Evolutionary conservation across 2,329 filamentous ascomycete genomes (phyloP).

Genomic region (Fusarium sp.): DNA sequence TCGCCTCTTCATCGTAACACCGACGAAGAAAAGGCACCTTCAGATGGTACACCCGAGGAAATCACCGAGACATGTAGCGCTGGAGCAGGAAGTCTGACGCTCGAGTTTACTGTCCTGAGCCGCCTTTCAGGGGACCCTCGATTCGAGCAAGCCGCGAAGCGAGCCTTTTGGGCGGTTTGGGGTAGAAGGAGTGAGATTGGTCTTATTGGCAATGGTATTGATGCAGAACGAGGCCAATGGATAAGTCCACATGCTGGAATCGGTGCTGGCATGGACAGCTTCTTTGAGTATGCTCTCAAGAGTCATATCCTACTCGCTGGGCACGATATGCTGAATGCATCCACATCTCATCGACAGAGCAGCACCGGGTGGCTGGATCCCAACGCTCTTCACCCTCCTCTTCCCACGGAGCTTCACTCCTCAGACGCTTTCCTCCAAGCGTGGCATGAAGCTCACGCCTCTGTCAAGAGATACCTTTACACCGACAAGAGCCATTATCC

Average conservation of each 20-base stretch:
- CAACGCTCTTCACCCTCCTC: constrained; percentile 68
- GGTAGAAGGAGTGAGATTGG: constrained; percentile 84
- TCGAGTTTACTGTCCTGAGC: constrained; percentile 93
- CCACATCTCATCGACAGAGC: constrained; percentile 53
- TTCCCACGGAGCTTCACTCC: constrained; percentile 74
- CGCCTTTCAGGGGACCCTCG: constrained; percentile 84
- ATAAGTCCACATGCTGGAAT: constrained; percentile 91
- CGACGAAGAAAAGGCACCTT: constrained; percentile 34
- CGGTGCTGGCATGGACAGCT: constrained; percentile 95
- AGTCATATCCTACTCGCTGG: constrained; percentile 91
- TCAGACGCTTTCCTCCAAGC: constrained; percentile 82
- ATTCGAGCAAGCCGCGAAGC: constrained; percentile 91
- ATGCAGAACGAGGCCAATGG: constrained; percentile 92
- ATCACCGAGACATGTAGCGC: constrained; percentile 97
- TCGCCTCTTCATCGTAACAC: constrained; percentile 77
- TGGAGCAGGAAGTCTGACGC: constrained; percentile 92
- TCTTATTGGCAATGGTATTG: constrained; percentile 90
- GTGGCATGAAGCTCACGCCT: constrained; percentile 87
- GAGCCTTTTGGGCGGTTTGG: constrained; percentile 99
- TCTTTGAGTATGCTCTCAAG: constrained; percentile 98
- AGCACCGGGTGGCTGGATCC: constrained; percentile 67
- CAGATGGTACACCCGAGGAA: constrained; percentile 63
- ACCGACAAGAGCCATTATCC: constrained; percentile 81
- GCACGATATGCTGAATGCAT: constrained; percentile 66
- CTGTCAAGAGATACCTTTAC: constrained; percentile 92